Percentiles rank a stretch among this genome's conserved stretches.
These are phyloP conservation scores for Yarrowia sp. DNA, from an alignment of 805 yeast genomes.

Conservation along the genomic window DNA sequence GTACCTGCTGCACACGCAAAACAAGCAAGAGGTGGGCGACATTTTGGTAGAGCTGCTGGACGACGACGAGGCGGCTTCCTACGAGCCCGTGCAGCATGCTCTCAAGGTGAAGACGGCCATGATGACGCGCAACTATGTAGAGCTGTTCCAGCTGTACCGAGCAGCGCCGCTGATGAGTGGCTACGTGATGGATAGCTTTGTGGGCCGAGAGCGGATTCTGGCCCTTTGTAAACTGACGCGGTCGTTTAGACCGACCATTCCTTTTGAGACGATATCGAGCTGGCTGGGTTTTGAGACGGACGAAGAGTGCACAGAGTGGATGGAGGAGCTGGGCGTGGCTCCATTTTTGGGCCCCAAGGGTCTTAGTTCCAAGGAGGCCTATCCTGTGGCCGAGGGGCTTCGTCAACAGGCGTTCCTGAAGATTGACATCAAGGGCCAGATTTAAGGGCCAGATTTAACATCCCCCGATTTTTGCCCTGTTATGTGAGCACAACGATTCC, in stretches of 20 bases:
- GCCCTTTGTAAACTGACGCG: conserved; percentile 56
- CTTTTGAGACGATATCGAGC: conserved; percentile 32
- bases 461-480: too few relatives aligned
- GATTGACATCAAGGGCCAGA: conserved; percentile 90
- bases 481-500: conserved; percentile 10
- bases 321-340: conserved; percentile 44
- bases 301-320: conserved; percentile 46
- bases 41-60: conserved; percentile 37
- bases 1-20: conserved; percentile 72
- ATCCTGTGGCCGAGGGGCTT: conserved; percentile 41
- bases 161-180: conserved; percentile 46
- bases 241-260: conserved; percentile 46
- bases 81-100: conserved; percentile 40
- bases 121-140: conserved; percentile 50
- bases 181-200: conserved; percentile 52
- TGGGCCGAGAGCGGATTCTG: conserved; percentile 56
- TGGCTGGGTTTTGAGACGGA: conserved; percentile 42
- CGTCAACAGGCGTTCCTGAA: conserved; percentile 48
- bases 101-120: conserved; percentile 41
- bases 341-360: conserved; percentile 34
- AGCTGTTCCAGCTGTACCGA: conserved; percentile 48
- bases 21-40: conserved; percentile 54
- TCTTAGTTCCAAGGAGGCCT: conserved; percentile 32
- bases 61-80: conserved; percentile 28
- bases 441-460: conserved; percentile 22